Conservation (phyloP, 1,139 yeast genomes). For the Candida buenavistaensis region DNA sequence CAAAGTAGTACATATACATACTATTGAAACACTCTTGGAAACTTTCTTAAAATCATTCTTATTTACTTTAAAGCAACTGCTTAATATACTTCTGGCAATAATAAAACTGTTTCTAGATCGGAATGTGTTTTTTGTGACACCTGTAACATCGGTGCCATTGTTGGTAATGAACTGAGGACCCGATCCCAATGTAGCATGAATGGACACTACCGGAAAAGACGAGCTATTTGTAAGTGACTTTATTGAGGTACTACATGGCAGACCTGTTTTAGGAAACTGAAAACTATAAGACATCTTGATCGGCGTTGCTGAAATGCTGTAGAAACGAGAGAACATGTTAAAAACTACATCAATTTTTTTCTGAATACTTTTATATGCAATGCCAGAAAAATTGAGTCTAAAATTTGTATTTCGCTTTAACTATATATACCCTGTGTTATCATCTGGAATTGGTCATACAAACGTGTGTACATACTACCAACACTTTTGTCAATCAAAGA, state of each 20-base stretch:
- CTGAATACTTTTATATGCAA: background rate
- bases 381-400: background rate
- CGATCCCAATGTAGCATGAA: slow-evolving; percentile 5
- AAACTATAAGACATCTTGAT: slow-evolving; percentile 5
- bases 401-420: slow-evolving; percentile 17
- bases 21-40: slow-evolving; percentile 20
- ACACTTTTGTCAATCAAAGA: slow-evolving; percentile 73
- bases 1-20: too few species aligned
- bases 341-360: slow-evolving; percentile 3
- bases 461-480: slow-evolving; percentile 86
- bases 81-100: slow-evolving; percentile 20
- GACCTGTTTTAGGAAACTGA: slow-evolving; percentile 4
- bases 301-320: background rate
- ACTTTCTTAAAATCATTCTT: slow-evolving; percentile 13
- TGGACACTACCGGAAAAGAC: slow-evolving; percentile 8
- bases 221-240: slow-evolving; percentile 5
- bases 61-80: slow-evolving; percentile 14
- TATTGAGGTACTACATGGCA: background rate
- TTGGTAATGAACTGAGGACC: slow-evolving; percentile 1
- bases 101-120: slow-evolving; percentile 24
- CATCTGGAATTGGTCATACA: slow-evolving; percentile 92
- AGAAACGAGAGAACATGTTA: slow-evolving; percentile 1
- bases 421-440: slow-evolving; percentile 92
- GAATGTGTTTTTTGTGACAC: slow-evolving; percentile 3
- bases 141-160: background rate